These are phyloP conservation scores for Hypoxylon fuscum DNA, from an alignment of 495 filamentous ascomycete genomes.

Conservation along the genomic window DNA sequence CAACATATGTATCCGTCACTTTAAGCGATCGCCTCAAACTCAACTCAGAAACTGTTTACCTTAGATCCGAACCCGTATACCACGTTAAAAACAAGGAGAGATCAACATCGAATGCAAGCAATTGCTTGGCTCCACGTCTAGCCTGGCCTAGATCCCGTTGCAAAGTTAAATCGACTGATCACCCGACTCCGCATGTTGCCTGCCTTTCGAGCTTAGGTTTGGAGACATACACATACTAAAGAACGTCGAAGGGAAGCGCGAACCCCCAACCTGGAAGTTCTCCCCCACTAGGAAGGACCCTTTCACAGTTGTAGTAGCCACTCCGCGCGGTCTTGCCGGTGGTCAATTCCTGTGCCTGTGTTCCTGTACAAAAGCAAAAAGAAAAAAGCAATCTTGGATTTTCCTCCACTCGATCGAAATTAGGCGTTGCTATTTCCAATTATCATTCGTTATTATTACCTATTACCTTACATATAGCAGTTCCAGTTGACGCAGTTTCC, in stretches of 20 bases:
- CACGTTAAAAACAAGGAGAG: background rate
- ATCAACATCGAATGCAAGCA: slow-evolving; percentile 28
- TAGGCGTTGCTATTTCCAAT: slow-evolving; percentile 18
- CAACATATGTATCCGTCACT: too few species aligned
- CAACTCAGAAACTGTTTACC: background rate
- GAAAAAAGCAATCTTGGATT: too few species aligned
- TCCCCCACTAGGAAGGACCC: slow-evolving; percentile 18
- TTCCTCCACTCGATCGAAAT: slow-evolving; percentile 26
- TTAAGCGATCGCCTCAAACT: background rate
- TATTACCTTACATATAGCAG: too few species aligned
- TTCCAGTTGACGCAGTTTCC: too few species aligned
- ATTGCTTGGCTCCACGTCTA: slow-evolving; percentile 22
- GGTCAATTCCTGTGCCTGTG: background rate
- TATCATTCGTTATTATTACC: slow-evolving; percentile 33
- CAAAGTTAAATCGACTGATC: slow-evolving; percentile 31
- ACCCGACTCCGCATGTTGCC: slow-evolving; percentile 42
- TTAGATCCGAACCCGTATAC: too few species aligned
- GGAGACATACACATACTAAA: too few species aligned
- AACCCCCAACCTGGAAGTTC: slow-evolving; percentile 2
- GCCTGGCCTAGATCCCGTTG: slow-evolving; percentile 33
- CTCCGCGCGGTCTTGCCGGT: slow-evolving; percentile 21
- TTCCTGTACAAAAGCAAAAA: slow-evolving; percentile 1
- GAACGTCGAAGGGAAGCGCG: slow-evolving; percentile 14
- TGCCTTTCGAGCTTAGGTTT: too few species aligned
- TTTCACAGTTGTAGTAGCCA: slow-evolving; percentile 30